Evolutionary conservation across 164 flowering plant species (phyloP).

Genomic region (Magnolia sinica): DNA sequence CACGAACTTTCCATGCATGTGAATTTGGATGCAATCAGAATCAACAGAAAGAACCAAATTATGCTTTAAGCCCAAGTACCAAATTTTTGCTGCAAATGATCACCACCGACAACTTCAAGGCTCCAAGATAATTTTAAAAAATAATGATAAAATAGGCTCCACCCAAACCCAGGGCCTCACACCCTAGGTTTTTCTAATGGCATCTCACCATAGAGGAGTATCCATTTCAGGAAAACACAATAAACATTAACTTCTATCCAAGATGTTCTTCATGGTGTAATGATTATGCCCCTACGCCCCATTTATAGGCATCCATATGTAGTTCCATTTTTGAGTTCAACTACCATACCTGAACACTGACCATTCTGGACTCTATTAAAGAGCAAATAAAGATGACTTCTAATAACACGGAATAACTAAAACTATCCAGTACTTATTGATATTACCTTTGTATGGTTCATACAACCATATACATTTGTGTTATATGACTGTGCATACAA

Average conservation of each 20-base stretch:
- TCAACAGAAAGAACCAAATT: too few species aligned
- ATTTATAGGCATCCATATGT: not conserved
- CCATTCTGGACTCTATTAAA: not conserved
- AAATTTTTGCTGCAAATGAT: too few species aligned
- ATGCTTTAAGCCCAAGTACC: too few species aligned
- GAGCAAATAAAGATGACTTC: not conserved
- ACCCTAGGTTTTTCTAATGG: not conserved
- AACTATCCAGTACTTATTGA: not conserved
- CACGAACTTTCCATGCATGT: too few species aligned
- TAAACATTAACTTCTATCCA: not conserved
- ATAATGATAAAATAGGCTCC: not conserved
- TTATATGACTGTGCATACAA: not conserved
- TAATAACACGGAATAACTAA: not conserved
- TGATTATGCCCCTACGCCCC: not conserved
- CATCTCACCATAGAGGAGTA: not conserved
- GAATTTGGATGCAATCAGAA: not conserved
- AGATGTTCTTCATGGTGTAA: not conserved
- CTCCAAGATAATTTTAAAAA: not conserved
- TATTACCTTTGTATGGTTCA: not conserved
- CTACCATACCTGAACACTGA: not conserved
- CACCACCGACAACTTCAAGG: too few species aligned
- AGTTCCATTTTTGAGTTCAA: not conserved
- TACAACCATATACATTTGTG: not conserved
- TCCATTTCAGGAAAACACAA: not conserved
- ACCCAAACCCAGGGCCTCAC: not conserved